Conservation (phyloP, 2,329 filamentous ascomycete genomes). For the Plenodomus lindquistii region DNA sequence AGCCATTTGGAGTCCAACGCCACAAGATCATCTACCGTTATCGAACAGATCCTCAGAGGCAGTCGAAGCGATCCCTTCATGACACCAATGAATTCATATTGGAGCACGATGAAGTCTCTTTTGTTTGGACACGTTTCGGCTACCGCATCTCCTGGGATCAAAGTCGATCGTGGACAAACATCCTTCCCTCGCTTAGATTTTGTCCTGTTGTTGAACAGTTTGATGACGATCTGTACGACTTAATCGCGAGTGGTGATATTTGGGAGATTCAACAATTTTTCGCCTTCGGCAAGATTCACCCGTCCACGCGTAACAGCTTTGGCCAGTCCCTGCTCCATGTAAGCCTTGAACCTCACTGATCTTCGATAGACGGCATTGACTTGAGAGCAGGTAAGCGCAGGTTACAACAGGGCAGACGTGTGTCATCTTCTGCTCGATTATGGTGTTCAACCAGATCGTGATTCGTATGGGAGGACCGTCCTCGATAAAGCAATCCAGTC, state of each 20-base stretch:
- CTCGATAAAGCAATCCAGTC: background rate
- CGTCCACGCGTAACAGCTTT: constrained; percentile 6
- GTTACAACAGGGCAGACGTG: background rate
- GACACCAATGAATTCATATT: background rate
- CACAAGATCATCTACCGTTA: background rate
- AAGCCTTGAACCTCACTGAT: background rate
- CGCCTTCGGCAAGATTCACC: constrained; percentile 7
- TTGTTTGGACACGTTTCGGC: background rate
- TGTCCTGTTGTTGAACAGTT: constrained; percentile 8
- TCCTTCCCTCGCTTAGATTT: constrained; percentile 9
- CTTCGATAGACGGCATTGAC: background rate
- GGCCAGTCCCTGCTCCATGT: constrained; percentile 11
- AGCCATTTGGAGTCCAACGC: background rate
- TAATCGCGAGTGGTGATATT: background rate
- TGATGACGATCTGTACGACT: background rate
- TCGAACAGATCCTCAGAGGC: background rate
- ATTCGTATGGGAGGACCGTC: background rate
- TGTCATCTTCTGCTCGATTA: background rate
- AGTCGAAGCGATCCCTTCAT: background rate
- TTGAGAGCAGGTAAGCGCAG: background rate
- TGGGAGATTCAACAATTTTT: constrained; percentile 9
- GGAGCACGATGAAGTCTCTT: constrained; percentile 2
- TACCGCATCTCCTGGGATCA: constrained; percentile 6
- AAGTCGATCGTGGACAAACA: constrained; percentile 3
- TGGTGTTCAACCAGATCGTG: background rate